These are phyloP conservation scores for Ganoderma sinense DNA, from an alignment of 1,284 basidiomycete genomes.

Conservation along the genomic window DNA sequence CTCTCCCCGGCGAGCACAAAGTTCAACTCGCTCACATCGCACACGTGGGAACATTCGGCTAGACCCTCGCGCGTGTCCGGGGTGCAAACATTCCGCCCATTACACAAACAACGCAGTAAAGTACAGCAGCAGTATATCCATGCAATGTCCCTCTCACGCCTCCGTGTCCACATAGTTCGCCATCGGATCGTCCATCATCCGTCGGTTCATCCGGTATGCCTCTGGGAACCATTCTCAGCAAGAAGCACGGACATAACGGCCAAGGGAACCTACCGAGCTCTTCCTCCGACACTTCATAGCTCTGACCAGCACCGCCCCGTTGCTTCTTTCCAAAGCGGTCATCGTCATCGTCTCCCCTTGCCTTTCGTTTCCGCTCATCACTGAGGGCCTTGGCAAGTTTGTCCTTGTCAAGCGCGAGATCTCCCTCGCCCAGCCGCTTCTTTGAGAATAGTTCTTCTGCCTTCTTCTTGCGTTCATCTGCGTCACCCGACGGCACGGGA, in stretches of 20 bases:
- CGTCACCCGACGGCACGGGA: conserved; percentile 33
- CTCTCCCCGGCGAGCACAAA: conserved; percentile 8
- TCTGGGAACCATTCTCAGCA: conserved; percentile 54
- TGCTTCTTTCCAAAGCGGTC: conserved; percentile 66
- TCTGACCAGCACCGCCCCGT: conserved; percentile 45
- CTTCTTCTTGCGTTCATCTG: conserved; percentile 50
- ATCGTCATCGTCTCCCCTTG: conserved; percentile 61
- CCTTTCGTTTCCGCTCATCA: conserved; percentile 85
- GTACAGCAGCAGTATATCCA: conserved; percentile 26
- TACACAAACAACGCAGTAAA: conserved; percentile 27
- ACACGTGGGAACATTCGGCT: conserved; percentile 24
- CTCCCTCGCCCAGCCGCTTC: conserved; percentile 79
- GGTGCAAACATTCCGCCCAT: conserved; percentile 6
- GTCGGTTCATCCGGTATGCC: conserved; percentile 81
- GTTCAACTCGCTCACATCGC: conserved; percentile 16
- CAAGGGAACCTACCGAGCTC: conserved; percentile 76
- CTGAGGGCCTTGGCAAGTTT: conserved; percentile 73
- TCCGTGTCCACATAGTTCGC: conserved; percentile 80
- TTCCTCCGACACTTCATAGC: conserved; percentile 88
- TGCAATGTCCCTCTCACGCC: conserved; percentile 36
- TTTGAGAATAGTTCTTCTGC: conserved; percentile 70
- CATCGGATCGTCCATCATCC: conserved; percentile 87
- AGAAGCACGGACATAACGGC: conserved; percentile 10
- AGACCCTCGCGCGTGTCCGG: background rate
- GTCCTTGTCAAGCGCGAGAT: conserved; percentile 74